Base-by-base conservation (phyloP, 2,329 filamentous ascomycete genomes). In the Diplodia intermedia region DNA sequence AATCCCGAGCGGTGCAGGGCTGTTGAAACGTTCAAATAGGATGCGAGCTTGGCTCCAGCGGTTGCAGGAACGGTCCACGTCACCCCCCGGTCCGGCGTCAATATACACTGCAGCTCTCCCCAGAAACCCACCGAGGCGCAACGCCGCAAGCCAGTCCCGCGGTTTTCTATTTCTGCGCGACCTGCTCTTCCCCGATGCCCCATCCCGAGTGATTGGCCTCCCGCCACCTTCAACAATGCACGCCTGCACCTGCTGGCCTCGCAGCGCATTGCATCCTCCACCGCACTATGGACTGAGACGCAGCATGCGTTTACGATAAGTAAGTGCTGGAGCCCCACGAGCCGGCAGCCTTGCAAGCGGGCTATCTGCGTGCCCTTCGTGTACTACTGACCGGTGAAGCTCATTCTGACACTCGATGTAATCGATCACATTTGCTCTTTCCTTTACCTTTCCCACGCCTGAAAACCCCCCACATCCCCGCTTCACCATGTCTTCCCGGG, bases 51-150 rank as follows among this genome's bases (percentile, higher is more conserved):
- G 65, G 65, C 65, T 61, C 54, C 54, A 61, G 33, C 43, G 65
- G 65, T 56, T 60, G 55, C 65, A 67, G 65, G 60, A 67, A 49
- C 55, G 65, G 65, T 56, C 63, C 76, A 78, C 76, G 76, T 78
- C 76, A 77, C 75, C 74, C 73, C 72, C 72, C 72, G 73, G 72
- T 66, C 62, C 68, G 55, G 55, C 68, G 63, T 66, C 63, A 69
- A 69, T 66, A 66, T 61, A 69, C 68, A 66, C 29, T 70, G 50
- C 70, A 57, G 57, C 70, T 68, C 68, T 73, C 67, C 72, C 70
- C 68, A 63, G 43, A 52, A 63, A 47, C 49, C 47, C 47, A 36
- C 54, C 55, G 47, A 60, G 47, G 54, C 65, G 53, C 52, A 43
- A 52, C 40, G 23, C 43, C 52, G 26, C 29, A 26, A 14, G 55